phyloP scores from a whole-genome alignment of 2,329 filamentous ascomycete species.

The Cyclaneusma minus region DNA sequence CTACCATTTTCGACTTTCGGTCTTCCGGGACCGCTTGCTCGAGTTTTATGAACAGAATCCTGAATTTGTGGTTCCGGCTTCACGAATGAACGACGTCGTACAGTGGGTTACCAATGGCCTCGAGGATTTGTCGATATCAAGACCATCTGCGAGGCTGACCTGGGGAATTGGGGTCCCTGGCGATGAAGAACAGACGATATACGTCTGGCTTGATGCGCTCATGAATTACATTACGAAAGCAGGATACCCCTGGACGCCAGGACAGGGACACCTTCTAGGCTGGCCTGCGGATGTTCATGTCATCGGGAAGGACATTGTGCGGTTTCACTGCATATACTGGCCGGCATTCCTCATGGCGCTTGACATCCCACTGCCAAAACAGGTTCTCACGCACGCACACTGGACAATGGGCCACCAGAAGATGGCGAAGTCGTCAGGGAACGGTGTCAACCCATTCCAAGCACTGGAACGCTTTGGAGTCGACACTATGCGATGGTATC shows the following conservation, averaged over 20 bases:
- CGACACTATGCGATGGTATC: conserved; percentile 79
- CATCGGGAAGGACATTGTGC: conserved; percentile 89
- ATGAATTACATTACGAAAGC: conserved; percentile 85
- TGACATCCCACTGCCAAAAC: conserved; percentile 60
- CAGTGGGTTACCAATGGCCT: conserved; percentile 63
- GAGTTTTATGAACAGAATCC: conserved; percentile 68
- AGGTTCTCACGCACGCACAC: conserved; percentile 78
- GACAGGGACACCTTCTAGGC: conserved; percentile 41
- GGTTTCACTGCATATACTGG: conserved; percentile 98
- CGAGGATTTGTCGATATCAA: conserved; percentile 77
- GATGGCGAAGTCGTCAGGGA: conserved; percentile 93
- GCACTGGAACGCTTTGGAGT: conserved; percentile 79
- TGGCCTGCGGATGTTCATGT: conserved; percentile 92
- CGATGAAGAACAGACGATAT: conserved; percentile 78
- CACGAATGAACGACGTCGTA: conserved; percentile 65
- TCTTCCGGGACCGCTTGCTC: conserved; percentile 63
- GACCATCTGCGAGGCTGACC: conserved; percentile 58
- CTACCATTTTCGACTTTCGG: conserved; percentile 85
- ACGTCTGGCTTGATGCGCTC: conserved; percentile 94
- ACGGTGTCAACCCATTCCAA: conserved; percentile 88
- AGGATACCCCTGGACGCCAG: conserved; percentile 69
- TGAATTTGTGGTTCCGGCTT: conserved; percentile 55
- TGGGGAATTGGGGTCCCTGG: conserved; percentile 88
- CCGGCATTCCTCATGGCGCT: conserved; percentile 88
- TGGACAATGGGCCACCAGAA: conserved; percentile 88